A percentile compares a stretch with the other conserved stretches of the same genome.
These are phyloP conservation scores for Papiliotrema nemorosa DNA, from an alignment of 1,284 basidiomycete genomes.

Conservation along the genomic window DNA sequence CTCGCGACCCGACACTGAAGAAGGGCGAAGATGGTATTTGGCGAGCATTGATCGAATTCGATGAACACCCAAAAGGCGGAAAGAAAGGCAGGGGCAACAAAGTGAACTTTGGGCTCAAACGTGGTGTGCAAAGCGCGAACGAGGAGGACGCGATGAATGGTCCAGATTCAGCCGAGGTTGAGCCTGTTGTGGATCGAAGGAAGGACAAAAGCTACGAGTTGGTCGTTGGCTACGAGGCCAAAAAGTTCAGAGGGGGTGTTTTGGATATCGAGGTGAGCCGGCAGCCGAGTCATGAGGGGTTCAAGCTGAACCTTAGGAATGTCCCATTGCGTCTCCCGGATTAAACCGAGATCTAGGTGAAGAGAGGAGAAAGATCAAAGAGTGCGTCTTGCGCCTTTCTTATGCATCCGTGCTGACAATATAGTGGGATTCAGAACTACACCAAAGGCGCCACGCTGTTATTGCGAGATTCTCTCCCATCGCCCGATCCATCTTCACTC, in stretches of 20 bases:
- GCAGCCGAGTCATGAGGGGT: not conserved
- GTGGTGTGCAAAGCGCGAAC: constrained; percentile 10
- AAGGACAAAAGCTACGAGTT: constrained; percentile 24
- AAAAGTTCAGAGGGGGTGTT: constrained; percentile 68
- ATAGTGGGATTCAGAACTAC: constrained; percentile 73
- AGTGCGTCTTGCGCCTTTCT: constrained; percentile 53
- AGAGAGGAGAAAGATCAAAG: constrained; percentile 65
- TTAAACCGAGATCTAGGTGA: constrained; percentile 67
- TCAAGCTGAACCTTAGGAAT: constrained; percentile 59
- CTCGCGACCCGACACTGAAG: not conserved
- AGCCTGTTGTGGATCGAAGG: constrained; percentile 21
- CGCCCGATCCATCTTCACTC: constrained; percentile 30
- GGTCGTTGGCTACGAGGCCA: constrained; percentile 79
- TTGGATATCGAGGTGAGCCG: constrained; percentile 88
- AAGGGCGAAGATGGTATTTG: not conserved
- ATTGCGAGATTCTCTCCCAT: constrained; percentile 74
- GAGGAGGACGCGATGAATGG: constrained; percentile 19
- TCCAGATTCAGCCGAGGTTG: constrained; percentile 9
- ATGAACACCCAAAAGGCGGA: not conserved
- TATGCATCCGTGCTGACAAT: not conserved
- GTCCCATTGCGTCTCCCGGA: constrained; percentile 81
- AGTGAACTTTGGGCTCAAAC: not conserved
- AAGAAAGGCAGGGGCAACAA: not conserved
- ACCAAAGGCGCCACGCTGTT: constrained; percentile 88
- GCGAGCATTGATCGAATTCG: not conserved